Evolutionary conservation across 1,139 yeast genomes (phyloP), one percentile per base, ranked within the genome.

Genomic region (Yamadazyma jaroonii): DNA sequence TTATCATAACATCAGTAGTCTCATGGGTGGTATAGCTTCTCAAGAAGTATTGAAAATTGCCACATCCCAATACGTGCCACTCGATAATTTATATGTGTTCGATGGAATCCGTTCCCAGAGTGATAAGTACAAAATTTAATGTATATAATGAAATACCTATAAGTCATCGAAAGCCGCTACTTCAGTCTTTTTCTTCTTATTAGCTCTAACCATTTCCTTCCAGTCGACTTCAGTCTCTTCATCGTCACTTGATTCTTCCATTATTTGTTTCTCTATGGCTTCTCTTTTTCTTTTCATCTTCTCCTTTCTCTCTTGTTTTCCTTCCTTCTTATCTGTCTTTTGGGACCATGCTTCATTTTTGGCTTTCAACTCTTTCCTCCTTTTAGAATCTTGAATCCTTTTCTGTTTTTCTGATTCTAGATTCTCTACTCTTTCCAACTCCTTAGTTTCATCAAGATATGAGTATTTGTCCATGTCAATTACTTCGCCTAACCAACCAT

Each of bases 261-360:
- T 66, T 37, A 75, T 61, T 59, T 69, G 77, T 54, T 65, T 75
- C 56, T 80, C 86, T 29, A 77, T 74, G 6, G 79, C 78, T 57
- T 84, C 78, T 57, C 86, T 66, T 56, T 80, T 74, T 46, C 81
- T 53, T 61, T 77, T 76, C 71, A 82, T 54, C 58, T 79, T 81
- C 29, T 76, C 82, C 42, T 79, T 75, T 47, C 95, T 72, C 40
- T 75, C 82, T 17, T 69, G 72, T 45, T 79, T 84, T 2, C 67
- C 58, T 42, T 84, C 90, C 51, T 84, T 86, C 6, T 76, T 68
- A 25, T 77, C 84, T 0, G 62, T 55, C 52, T 85, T 84, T 25
- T 74, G 74, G 4, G 96, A 85, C 97, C 97, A 90, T 0, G 97
- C 77, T 43, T 76, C 73, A 47, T 84, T 83, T 49, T 76, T 78